Conservation (phyloP, 139 green algal species). For the Ostreobium quekettii region DNA sequence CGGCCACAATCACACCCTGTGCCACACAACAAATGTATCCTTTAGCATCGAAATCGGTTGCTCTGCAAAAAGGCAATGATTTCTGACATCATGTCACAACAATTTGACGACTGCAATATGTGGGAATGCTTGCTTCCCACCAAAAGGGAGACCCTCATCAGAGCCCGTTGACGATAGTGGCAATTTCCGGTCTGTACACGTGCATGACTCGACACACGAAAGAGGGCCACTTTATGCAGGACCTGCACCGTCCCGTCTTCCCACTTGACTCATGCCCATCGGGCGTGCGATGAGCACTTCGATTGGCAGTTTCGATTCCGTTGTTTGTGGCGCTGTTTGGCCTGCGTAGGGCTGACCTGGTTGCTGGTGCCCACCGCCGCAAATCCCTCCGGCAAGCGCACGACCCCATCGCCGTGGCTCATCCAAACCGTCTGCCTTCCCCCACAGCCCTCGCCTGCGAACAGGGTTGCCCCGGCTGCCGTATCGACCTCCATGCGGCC, state of each 20-base stretch:
- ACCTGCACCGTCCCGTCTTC: no score
- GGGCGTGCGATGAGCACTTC: neutral
- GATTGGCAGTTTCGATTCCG: no score
- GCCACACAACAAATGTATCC: neutral
- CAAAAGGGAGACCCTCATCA: no score
- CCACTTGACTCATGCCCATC: no score
- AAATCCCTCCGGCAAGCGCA: conserved; percentile 84
- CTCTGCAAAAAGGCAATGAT: neutral
- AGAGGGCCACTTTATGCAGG: no score
- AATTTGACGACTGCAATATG: neutral
- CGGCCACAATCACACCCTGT: conserved; percentile 85
- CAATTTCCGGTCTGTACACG: no score
- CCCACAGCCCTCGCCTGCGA: no score
- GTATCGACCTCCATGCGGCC: conserved; percentile 69
- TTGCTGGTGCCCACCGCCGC: conserved; percentile 62
- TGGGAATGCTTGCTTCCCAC: neutral
- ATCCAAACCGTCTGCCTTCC: conserved; percentile 89
- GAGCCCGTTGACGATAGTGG: no score
- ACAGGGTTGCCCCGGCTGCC: no score
- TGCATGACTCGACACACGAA: no score
- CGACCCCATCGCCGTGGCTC: conserved; percentile 91
- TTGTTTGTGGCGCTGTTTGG: no score
- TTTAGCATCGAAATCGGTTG: neutral
- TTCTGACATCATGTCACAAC: neutral
- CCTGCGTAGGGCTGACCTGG: no score